A percentile compares a stretch with the other conserved stretches of the same genome.
These are phyloP conservation scores for Leptographium procerum DNA, from an alignment of 2,329 filamentous ascomycete species.

Conservation along the genomic window DNA sequence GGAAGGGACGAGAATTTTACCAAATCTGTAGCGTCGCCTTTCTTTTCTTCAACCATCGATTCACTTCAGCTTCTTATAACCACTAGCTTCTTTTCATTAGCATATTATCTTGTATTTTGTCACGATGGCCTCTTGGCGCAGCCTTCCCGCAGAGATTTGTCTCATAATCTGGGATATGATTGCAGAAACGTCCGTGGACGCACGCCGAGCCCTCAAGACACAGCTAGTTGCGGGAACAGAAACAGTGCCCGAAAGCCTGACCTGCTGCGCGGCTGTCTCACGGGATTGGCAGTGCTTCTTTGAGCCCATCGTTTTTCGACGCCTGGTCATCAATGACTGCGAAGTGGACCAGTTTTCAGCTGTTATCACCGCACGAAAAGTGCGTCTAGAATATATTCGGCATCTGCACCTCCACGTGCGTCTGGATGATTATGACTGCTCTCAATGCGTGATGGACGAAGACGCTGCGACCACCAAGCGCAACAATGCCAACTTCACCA, in stretches of 20 bases:
- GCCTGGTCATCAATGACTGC: neutral
- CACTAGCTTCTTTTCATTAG: neutral
- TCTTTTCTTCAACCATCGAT: too few relatives aligned
- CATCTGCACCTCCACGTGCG: neutral
- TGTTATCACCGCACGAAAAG: neutral
- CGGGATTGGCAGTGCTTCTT: conserved; percentile 4
- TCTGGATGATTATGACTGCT: neutral
- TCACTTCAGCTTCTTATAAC: too few relatives aligned
- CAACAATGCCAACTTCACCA: neutral
- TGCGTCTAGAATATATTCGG: neutral
- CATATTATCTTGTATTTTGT: neutral
- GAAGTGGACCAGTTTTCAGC: neutral
- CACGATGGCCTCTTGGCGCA: neutral
- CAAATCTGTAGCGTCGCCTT: too few relatives aligned
- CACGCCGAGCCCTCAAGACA: neutral
- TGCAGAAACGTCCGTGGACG: neutral
- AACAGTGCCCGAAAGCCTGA: neutral
- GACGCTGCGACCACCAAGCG: neutral
- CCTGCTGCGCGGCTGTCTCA: conserved; percentile 3
- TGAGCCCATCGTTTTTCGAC: conserved; percentile 1
- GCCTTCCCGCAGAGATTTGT: neutral
- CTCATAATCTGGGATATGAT: neutral
- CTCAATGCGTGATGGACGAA: neutral
- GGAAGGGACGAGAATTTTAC: too few relatives aligned
- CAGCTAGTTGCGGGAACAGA: neutral